Conservation (phyloP, 768 basidiomycete genomes). For the Boletellus emodensis region DNA sequence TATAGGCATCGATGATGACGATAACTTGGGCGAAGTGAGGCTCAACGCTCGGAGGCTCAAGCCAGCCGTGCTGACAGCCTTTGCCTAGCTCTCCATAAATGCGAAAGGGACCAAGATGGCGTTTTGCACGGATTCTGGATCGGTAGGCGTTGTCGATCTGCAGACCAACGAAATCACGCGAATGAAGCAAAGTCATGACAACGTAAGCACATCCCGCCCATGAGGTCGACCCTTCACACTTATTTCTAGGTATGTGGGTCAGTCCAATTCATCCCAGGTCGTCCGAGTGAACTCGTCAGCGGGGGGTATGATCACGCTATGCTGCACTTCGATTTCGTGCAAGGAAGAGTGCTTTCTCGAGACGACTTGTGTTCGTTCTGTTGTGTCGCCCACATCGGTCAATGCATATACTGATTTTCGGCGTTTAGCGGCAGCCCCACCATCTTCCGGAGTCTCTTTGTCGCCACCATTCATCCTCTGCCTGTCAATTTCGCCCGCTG, state of each 20-base stretch:
- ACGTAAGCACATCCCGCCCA: constrained; percentile 39
- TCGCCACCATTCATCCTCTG: constrained; percentile 65
- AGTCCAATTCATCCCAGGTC: constrained; percentile 66
- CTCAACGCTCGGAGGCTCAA: too few relatives aligned
- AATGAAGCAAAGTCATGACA: constrained; percentile 63
- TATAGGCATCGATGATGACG: constrained; percentile 48
- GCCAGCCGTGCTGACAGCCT: too few relatives aligned
- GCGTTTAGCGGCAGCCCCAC: constrained; percentile 33
- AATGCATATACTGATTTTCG: neutral
- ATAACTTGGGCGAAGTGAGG: constrained; percentile 54
- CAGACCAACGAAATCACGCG: constrained; percentile 41
- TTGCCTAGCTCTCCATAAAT: constrained; percentile 27
- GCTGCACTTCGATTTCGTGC: constrained; percentile 62
- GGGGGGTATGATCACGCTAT: constrained; percentile 72
- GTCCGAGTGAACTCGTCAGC: constrained; percentile 69
- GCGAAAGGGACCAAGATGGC: constrained; percentile 50
- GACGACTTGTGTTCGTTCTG: constrained; percentile 50
- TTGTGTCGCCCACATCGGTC: neutral
- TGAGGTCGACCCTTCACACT: neutral
- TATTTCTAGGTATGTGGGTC: constrained; percentile 60
- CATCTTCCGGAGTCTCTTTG: constrained; percentile 49
- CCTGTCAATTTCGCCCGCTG: constrained; percentile 53
- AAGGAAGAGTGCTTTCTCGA: constrained; percentile 54
- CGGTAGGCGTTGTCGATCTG: constrained; percentile 63
- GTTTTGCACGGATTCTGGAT: constrained; percentile 58